phyloP scores from a whole-genome alignment of 179 eudicot genomes.

The Monotropa hypopitys region DNA sequence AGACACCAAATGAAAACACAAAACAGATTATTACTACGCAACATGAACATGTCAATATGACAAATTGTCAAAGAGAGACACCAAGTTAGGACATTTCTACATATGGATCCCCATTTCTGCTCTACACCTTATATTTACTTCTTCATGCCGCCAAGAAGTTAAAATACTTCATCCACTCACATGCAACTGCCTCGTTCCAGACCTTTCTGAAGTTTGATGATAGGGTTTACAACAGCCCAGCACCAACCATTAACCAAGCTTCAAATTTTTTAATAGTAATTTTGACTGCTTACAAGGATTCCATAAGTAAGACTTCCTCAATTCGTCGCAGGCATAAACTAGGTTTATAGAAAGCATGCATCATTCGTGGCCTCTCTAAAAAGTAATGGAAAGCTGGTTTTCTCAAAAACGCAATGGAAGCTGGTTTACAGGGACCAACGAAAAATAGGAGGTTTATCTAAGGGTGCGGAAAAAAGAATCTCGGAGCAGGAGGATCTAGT shows the following conservation, averaged over 20 bases:
- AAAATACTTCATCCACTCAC: neutral
- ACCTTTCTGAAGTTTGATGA: neutral
- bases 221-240: neutral
- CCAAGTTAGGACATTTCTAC: neutral
- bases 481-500: neutral
- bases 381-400: no score
- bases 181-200: neutral
- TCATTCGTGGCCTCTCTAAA: no score
- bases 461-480: neutral
- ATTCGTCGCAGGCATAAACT: neutral
- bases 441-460: neutral
- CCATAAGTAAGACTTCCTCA: neutral
- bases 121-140: neutral
- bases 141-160: neutral
- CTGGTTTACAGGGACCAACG: no score
- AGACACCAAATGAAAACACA: neutral
- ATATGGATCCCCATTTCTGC: neutral
- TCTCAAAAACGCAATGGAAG: neutral
- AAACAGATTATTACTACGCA: neutral
- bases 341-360: neutral
- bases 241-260: neutral
- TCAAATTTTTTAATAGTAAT: neutral
- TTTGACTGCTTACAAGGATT: neutral
- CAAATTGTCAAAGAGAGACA: neutral
- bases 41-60: neutral